A percentile compares a stretch with the other conserved stretches of the same genome.
These are phyloP conservation scores for Fusarium piperis DNA, from an alignment of 2,329 filamentous ascomycete genomes.

Conservation along the genomic window DNA sequence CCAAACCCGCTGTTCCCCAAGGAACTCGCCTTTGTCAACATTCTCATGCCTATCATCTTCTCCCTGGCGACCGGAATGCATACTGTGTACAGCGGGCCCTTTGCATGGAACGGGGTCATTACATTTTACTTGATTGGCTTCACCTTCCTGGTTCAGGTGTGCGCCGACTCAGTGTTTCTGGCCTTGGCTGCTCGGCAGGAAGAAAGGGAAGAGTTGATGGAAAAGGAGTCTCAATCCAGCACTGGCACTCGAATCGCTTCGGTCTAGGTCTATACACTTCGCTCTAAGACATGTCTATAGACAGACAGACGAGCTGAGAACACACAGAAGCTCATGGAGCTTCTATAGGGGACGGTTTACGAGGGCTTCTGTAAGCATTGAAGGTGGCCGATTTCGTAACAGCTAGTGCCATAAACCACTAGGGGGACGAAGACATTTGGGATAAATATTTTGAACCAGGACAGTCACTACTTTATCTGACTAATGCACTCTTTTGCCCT, in stretches of 20 bases:
- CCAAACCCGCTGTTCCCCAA: conserved; percentile 28
- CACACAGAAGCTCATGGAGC: too few relatives aligned
- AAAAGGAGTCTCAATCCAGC: not conserved
- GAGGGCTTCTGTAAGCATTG: too few relatives aligned
- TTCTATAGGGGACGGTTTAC: too few relatives aligned
- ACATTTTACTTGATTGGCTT: conserved; percentile 19
- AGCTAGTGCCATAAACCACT: too few relatives aligned
- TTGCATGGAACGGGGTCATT: conserved; percentile 24
- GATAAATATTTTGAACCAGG: too few relatives aligned
- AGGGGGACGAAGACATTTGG: too few relatives aligned
- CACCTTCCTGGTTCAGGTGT: conserved; percentile 15
- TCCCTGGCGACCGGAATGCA: conserved; percentile 9
- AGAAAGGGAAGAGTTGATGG: not conserved
- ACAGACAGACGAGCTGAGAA: too few relatives aligned
- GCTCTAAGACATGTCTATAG: too few relatives aligned
- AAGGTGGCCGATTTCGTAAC: too few relatives aligned
- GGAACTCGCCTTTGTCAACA: conserved; percentile 16
- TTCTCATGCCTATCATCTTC: conserved; percentile 15
- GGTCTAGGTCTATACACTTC: too few relatives aligned
- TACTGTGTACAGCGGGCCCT: conserved; percentile 14
- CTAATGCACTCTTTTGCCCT: too few relatives aligned
- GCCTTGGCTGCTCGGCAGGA: conserved; percentile 5
- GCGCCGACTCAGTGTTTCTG: conserved; percentile 4
- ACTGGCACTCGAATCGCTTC: not conserved
- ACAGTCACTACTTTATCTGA: too few relatives aligned